Conservation (phyloP, 2,329 filamentous ascomycete species). For the Xylariales sp. region DNA sequence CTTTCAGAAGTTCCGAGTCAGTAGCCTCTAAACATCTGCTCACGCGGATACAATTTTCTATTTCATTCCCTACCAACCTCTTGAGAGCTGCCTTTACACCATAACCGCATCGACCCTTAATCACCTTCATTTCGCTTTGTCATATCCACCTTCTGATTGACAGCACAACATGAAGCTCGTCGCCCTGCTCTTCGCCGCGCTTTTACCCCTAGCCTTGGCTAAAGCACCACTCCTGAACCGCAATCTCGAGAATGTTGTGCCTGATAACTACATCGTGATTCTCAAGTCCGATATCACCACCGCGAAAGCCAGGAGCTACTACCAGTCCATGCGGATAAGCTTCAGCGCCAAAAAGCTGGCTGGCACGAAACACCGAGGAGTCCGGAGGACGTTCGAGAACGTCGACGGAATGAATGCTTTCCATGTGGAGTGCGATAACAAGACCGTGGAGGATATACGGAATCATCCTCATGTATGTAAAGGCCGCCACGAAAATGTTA, state of each 20-base stretch:
- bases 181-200: conserved; percentile 9
- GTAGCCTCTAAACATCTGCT: too few relatives aligned
- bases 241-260: conserved; percentile 13
- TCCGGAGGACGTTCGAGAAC: conserved; percentile 17
- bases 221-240: conserved; percentile 17
- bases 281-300: conserved; percentile 15
- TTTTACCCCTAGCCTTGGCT: conserved; percentile 13
- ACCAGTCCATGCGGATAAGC: conserved; percentile 12
- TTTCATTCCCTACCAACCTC: too few relatives aligned
- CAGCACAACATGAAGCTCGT: conserved; percentile 13
- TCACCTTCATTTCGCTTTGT: too few relatives aligned
- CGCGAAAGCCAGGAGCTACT: conserved; percentile 13
- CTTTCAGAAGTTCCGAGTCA: too few relatives aligned
- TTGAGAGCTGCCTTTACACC: too few relatives aligned
- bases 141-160: neutral
- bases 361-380: conserved; percentile 12
- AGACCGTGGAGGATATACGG: conserved; percentile 16
- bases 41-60: too few relatives aligned
- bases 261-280: conserved; percentile 22
- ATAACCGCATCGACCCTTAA: too few relatives aligned
- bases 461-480: conserved; percentile 15
- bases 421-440: conserved; percentile 21
- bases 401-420: conserved; percentile 19
- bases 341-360: conserved; percentile 7
- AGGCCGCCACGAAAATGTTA: too few relatives aligned